Conservation (phyloP, 495 filamentous ascomycete genomes). For the Cudoniella acicularis region DNA sequence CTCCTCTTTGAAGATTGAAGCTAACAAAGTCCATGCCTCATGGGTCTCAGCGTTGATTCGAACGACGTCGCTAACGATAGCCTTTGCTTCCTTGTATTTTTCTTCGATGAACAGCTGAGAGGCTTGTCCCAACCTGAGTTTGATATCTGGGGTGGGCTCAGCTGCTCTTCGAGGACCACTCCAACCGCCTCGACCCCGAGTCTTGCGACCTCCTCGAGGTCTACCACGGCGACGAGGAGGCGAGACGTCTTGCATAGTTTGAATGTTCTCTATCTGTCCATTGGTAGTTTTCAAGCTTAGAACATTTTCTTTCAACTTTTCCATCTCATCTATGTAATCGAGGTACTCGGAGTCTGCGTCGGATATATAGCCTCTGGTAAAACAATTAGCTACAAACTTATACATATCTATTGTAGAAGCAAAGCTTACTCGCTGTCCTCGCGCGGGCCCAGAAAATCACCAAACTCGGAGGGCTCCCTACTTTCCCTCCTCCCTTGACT, state of each 20-base stretch:
- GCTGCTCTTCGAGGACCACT: conserved; percentile 67
- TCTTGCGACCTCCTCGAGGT: background rate
- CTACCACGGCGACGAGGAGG: background rate
- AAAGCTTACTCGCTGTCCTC: background rate
- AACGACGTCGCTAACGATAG: conserved; percentile 63
- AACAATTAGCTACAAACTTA: conserved; percentile 13
- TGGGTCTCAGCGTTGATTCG: conserved; percentile 82
- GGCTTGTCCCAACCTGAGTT: conserved; percentile 64
- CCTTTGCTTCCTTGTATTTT: conserved; percentile 59
- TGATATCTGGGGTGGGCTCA: conserved; percentile 73
- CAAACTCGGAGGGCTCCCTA: background rate
- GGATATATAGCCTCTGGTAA: conserved; percentile 27
- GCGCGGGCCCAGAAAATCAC: background rate
- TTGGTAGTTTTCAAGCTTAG: conserved; percentile 32
- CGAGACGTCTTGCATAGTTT: no score
- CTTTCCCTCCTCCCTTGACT: conserved; percentile 3
- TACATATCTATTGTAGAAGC: background rate
- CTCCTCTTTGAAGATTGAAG: conserved; percentile 65
- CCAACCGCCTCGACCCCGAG: conserved; percentile 40
- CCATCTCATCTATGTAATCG: conserved; percentile 33
- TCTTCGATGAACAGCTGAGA: conserved; percentile 65
- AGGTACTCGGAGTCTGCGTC: conserved; percentile 37
- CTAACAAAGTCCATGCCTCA: conserved; percentile 69
- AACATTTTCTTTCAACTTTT: conserved; percentile 31
- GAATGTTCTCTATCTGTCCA: no score